These are phyloP conservation scores for Phytophthora multivora DNA, from an alignment of 352 stramenopile genomes.

Conservation along the genomic window DNA sequence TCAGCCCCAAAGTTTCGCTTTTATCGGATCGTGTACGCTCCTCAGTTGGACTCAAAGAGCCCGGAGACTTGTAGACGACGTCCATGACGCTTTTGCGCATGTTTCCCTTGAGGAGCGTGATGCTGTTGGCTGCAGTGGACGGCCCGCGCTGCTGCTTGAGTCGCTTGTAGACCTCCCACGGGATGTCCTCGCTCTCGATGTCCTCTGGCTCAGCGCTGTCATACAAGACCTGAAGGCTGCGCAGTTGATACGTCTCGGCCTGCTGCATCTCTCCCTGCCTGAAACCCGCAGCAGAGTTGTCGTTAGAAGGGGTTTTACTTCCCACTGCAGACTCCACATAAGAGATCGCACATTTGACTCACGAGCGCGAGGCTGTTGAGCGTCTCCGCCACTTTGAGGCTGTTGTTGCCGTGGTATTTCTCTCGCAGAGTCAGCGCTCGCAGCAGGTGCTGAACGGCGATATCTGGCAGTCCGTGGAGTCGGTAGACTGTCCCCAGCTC, in stretches of 20 bases:
- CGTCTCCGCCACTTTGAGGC: conserved; percentile 75
- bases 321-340: not conserved
- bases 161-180: conserved; percentile 83
- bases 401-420: conserved; percentile 55
- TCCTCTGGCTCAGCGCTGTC: conserved; percentile 64
- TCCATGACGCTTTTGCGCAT: conserved; percentile 64
- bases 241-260: conserved; percentile 54
- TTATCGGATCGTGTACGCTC: conserved; percentile 2
- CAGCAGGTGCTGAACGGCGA: conserved; percentile 66
- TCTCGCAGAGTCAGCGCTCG: conserved; percentile 54
- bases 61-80: conserved; percentile 30
- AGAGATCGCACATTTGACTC: conserved; percentile 41
- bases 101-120: conserved; percentile 65
- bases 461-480: conserved; percentile 49
- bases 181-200: conserved; percentile 76
- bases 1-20: not conserved
- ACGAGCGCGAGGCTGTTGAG: conserved; percentile 80
- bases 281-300: not conserved
- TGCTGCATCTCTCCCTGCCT: conserved; percentile 45
- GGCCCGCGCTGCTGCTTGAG: conserved; percentile 68
- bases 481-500: conserved; percentile 73
- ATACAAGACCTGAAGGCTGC: conserved; percentile 60
- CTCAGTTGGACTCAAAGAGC: conserved; percentile 17
- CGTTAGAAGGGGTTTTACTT: not conserved
- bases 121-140: conserved; percentile 61